Percentiles rank a stretch among this genome's conserved stretches.
These are phyloP conservation scores for Clavispora carvajalis DNA, from an alignment of 805 yeast genomes.

Conservation along the genomic window DNA sequence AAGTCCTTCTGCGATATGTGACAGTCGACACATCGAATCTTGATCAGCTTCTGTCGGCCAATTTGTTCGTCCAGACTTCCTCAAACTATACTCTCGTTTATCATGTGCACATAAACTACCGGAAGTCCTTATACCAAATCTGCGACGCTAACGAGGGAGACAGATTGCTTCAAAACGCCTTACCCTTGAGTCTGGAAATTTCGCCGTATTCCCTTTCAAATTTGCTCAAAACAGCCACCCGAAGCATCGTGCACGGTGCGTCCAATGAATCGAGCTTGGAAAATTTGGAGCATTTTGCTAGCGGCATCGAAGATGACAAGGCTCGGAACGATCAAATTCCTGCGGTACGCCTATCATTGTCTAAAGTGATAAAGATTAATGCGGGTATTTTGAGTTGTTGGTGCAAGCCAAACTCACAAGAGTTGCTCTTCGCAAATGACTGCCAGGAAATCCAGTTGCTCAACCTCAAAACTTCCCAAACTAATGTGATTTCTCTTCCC, in stretches of 20 bases:
- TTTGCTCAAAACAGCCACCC: slow-evolving; percentile 29
- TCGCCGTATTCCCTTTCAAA: slow-evolving; percentile 23
- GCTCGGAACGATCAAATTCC: slow-evolving; percentile 22
- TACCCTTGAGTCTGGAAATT: slow-evolving; percentile 27
- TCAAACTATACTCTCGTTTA: slow-evolving; percentile 10
- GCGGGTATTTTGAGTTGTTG: slow-evolving; percentile 28
- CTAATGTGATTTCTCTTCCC: slow-evolving; percentile 20
- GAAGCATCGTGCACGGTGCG: slow-evolving; percentile 25
- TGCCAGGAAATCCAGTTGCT: slow-evolving; percentile 28
- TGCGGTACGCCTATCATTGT: slow-evolving; percentile 22
- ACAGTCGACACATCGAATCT: slow-evolving; percentile 32
- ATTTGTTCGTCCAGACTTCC: slow-evolving; percentile 12
- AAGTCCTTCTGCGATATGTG: slow-evolving; percentile 24
- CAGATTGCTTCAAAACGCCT: slow-evolving; percentile 28
- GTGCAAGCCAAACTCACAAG: slow-evolving; percentile 37
- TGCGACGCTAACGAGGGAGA: slow-evolving; percentile 18
- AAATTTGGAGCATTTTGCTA: slow-evolving; percentile 31
- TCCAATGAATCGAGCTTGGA: slow-evolving; percentile 20
- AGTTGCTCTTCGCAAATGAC: slow-evolving; percentile 26
- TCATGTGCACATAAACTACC: slow-evolving; percentile 22
- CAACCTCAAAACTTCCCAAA: slow-evolving; percentile 28
- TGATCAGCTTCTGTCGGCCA: slow-evolving; percentile 14
- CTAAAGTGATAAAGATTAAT: slow-evolving; percentile 30
- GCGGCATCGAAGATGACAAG: slow-evolving; percentile 27
- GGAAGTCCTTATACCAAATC: slow-evolving; percentile 31